Conservation (phyloP, 352 stramenopile species). For the Phytopythium montanum region DNA sequence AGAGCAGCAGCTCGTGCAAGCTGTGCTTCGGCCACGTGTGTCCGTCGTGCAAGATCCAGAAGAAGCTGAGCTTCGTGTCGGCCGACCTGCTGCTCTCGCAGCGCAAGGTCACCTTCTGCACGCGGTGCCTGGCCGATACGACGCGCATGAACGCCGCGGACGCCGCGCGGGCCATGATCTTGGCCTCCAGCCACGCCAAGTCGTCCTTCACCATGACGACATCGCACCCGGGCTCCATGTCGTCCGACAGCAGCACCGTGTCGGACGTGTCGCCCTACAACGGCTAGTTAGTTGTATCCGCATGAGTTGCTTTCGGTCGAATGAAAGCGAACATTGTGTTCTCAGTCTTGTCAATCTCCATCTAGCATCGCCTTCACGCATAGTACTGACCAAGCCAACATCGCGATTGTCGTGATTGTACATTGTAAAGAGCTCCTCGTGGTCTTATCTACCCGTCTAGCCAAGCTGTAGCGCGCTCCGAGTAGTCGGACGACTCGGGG, state of each 20-base stretch:
- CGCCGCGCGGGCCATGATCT: slow-evolving; percentile 19
- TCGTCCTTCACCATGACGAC: slow-evolving; percentile 3
- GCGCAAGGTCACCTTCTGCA: slow-evolving; percentile 33
- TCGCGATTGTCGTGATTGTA: too few relatives aligned
- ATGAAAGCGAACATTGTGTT: neutral
- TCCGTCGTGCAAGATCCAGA: slow-evolving; percentile 17
- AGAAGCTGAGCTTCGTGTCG: slow-evolving; percentile 31
- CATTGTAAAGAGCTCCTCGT: too few relatives aligned
- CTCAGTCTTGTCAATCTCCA: too few relatives aligned
- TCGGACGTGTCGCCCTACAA: slow-evolving; percentile 7
- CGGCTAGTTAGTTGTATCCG: slow-evolving; percentile 8
- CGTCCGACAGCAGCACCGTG: slow-evolving; percentile 5
- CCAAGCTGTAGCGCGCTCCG: neutral
- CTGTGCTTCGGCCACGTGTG: slow-evolving; percentile 31
- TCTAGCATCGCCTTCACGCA: too few relatives aligned
- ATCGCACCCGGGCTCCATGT: slow-evolving; percentile 1
- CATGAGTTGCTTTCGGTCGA: slow-evolving; percentile 3
- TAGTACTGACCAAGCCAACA: too few relatives aligned
- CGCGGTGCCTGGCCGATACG: slow-evolving; percentile 24
- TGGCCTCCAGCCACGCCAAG: slow-evolving; percentile 2
- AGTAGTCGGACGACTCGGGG: neutral
- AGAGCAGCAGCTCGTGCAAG: slow-evolving; percentile 29
- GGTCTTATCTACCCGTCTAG: neutral
- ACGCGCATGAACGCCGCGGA: slow-evolving; percentile 19
- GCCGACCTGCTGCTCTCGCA: slow-evolving; percentile 20